Conservation (phyloP, 225 moss, liverwort and hornwort genomes). For the Climacium dendroides region DNA sequence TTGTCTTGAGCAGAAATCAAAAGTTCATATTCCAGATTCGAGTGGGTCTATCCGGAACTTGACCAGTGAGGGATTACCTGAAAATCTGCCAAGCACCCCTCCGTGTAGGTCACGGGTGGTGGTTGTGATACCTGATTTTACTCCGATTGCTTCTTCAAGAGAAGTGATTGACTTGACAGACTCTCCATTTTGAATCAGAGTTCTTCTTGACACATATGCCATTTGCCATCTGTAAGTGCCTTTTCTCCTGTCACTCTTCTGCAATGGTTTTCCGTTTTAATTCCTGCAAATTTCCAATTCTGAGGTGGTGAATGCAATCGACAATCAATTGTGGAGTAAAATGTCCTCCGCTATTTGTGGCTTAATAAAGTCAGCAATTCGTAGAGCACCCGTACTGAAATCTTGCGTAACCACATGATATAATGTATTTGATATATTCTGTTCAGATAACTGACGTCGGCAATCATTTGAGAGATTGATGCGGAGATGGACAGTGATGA, state of each 20-base stretch:
- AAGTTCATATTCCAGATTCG: not conserved
- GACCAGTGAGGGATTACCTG: not conserved
- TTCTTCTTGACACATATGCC: not conserved
- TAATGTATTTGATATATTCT: not conserved
- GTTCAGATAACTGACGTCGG: not conserved
- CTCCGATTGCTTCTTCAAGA: conserved; percentile 27
- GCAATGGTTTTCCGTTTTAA: not conserved
- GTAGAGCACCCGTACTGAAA: not conserved
- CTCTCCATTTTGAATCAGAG: conserved; percentile 22
- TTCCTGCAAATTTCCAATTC: not conserved
- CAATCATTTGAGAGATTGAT: not conserved
- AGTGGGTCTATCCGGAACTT: not conserved
- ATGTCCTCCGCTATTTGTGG: not conserved
- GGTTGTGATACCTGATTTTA: conserved; percentile 46
- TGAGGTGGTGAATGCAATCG: not conserved
- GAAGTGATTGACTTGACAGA: conserved; percentile 56
- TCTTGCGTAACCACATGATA: not conserved
- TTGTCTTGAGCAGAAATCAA: conserved; percentile 28
- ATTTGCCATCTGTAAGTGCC: not conserved
- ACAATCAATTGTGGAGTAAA: not conserved
- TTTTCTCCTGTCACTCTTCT: not conserved
- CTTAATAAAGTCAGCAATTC: not conserved
- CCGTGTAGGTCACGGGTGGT: conserved; percentile 18
- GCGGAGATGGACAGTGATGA: not conserved
- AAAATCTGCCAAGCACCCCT: conserved; percentile 12